These are phyloP conservation scores for Fagus sylvatica DNA, from an alignment of 306 rosid genomes.

Conservation along the genomic window DNA sequence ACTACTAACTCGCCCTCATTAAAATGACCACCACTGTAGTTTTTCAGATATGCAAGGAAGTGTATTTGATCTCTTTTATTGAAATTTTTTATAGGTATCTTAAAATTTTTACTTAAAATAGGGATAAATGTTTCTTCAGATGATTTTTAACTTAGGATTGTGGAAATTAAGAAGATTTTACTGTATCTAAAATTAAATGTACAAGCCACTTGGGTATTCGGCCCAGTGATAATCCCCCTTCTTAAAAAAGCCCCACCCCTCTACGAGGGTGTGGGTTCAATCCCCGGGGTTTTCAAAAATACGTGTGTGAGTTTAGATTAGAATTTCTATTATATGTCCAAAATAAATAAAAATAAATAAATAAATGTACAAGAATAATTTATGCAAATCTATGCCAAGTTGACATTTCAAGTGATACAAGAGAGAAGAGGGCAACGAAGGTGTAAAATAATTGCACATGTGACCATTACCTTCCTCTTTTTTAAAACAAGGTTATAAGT, in stretches of 20 bases:
- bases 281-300: no score
- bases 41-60: neutral
- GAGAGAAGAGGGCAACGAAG: neutral
- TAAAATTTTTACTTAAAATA: neutral
- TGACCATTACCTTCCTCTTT: conserved; percentile 75
- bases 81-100: neutral
- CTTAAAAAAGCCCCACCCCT: no score
- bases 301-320: no score
- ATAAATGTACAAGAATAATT: neutral
- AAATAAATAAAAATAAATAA: no score
- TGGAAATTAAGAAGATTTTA: neutral
- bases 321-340: no score
- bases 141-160: neutral
- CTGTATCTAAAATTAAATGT: neutral
- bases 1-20: neutral
- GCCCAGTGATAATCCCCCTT: no score
- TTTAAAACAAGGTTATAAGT: conserved; percentile 88
- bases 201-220: no score
- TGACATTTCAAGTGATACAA: neutral
- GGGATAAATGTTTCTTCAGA: neutral
- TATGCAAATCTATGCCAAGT: neutral
- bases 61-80: neutral
- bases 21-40: neutral
- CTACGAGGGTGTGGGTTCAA: no score
- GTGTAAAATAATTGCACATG: neutral